Evolutionary conservation across 768 basidiomycete genomes (phyloP), one percentile per base, ranked within the genome.

Genomic region (Coprinopsis sp.): DNA sequence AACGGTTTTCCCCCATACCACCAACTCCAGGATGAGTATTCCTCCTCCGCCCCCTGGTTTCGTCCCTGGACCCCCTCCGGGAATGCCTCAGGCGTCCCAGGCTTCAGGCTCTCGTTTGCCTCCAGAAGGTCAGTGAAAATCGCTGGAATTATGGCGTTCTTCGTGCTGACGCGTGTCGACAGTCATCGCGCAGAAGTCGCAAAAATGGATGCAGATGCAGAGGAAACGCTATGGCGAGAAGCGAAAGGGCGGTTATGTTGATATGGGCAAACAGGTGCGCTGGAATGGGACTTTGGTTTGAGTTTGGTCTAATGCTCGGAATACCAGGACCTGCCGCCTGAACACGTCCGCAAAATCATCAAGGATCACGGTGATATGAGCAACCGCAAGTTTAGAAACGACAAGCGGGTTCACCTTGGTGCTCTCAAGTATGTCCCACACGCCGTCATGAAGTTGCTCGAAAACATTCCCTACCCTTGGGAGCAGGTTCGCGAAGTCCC

Each of bases 351-450:
- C 51, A 98, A 98, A 85, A 98, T 99, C 59, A 93, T 98, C 73
- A 94, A 97, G 71, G 96, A 98, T 68, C 95, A 98, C 58, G 94
- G 95, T 54, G 94, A 97, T 72, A 97, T 99, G 96, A 93, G 91
- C 68, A 95, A 94, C 65, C 82, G 96, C 64, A 99, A 99, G 74
- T 99, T 98, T 67, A 76, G 96, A 56, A 96, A 95, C 63, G 96
- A 99, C 76, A 99, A 99, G 72, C 91, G 96, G 52, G 96, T 99
- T 33, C 96, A 99, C 68, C 82, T 99, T 24, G 96, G 96, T 54
- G 96, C 96, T 28, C 78, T 98, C 61, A 92, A 92, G 71, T 99
- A 98, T 64, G 94, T 99, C 42, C 96, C 96, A 18, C 96, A 99
- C 67, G 96, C 96, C 33, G 96, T 99, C 50, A 90, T 98, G 86